Base-by-base conservation (phyloP, 2,329 filamentous ascomycete genomes). In the Penicillium frequentans region DNA sequence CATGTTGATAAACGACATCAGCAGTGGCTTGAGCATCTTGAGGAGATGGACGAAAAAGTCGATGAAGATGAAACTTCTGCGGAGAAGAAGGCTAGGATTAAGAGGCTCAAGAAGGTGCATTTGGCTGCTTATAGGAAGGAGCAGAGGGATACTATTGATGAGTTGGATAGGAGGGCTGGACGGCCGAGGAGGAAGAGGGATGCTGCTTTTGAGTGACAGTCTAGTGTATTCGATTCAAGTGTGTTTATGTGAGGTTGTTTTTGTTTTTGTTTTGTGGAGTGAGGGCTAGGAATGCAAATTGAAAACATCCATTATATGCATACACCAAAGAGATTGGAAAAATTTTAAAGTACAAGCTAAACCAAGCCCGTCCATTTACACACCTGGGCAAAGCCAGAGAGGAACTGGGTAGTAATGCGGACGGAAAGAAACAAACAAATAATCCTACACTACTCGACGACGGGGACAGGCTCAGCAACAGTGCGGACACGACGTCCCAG, bases 401-500 rank as follows among this genome's bases (percentile, higher is more conserved):
- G 9, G 27, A 29, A 29, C 27, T 11, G 49, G 49, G 9, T 21
- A 21, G 24, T n/a, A n/a, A 37, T 37, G 29, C 31, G 3, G 39
- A 16, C 10, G 19, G 44, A 39, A 43, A 14, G 5, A 44, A 44
- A 29, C 21, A 35, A 37, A 6, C 44, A 54, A 54, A 58, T 49
- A 42, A 59, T 58, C 43, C 42, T 33, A 37, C 44, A 49, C 57
- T 52, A 63, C 56, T 57, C 60, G 29, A 23, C 48, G 29, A 49
- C 35, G 42, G 61, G 55, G n/a, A 49, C 21, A 29, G 56, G 35
- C 55, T 61, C 44, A 10, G 58, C 61, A 52, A 57, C 45, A 24
- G 49, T 35, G 26, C 59, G 57, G 37, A 66, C 54, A 47, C 61
- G 61, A 49, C 64, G 61, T 24, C 78, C 81, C 39, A 85, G 84